These are phyloP conservation scores for Phytophthora colocasiae DNA, from an alignment of 352 stramenopile genomes.

Conservation along the genomic window DNA sequence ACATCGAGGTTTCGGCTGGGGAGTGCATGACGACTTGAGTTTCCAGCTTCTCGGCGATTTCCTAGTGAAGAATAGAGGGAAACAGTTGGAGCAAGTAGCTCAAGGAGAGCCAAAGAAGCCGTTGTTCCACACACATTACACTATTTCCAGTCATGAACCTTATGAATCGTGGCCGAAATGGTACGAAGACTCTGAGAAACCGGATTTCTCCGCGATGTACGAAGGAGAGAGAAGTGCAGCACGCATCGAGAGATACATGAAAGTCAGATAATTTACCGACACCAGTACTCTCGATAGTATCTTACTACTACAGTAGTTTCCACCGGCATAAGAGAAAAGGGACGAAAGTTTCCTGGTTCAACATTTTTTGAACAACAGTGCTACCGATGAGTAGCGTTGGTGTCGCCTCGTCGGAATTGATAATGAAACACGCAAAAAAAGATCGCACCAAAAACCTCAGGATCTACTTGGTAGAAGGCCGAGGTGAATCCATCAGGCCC, in stretches of 20 bases:
- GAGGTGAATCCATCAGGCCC: no score
- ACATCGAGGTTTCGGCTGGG: constrained; percentile 33
- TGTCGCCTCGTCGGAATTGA: no score
- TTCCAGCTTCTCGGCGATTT: constrained; percentile 39
- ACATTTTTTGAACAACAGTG: no score
- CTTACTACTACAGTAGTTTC: no score
- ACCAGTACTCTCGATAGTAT: background rate
- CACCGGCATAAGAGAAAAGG: background rate
- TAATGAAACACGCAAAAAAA: no score
- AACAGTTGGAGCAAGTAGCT: constrained; percentile 25
- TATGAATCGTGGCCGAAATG: constrained; percentile 41
- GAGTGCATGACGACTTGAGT: constrained; percentile 56
- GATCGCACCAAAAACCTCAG: no score
- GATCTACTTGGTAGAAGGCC: no score
- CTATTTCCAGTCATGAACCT: constrained; percentile 60
- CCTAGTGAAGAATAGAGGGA: constrained; percentile 1
- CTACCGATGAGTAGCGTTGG: no score
- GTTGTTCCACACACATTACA: constrained; percentile 68
- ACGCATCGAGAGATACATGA: constrained; percentile 54
- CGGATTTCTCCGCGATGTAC: constrained; percentile 63
- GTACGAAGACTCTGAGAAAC: constrained; percentile 50
- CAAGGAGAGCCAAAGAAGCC: constrained; percentile 37
- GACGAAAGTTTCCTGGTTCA: no score
- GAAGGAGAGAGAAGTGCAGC: constrained; percentile 36
- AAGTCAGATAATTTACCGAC: constrained; percentile 69